phyloP scores from a whole-genome alignment of 106 monocot species.

The Hemerocallis citrina region DNA sequence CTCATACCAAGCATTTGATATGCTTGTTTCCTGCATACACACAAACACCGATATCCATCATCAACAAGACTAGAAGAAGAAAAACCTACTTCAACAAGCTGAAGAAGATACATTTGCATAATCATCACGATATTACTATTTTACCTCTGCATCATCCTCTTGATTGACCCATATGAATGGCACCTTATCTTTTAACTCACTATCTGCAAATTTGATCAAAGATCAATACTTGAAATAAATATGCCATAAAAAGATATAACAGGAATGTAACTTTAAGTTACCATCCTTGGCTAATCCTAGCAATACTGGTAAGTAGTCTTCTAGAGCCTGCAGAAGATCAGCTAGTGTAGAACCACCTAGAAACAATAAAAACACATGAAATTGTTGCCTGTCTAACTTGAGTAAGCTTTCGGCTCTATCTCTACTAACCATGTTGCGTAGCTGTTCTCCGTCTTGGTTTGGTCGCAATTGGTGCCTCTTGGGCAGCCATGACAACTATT shows the following conservation, averaged over 20 bases:
- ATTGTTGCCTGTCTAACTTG: background rate
- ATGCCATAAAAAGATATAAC: background rate
- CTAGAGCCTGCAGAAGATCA: slow-evolving; percentile 51
- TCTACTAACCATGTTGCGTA: slow-evolving; percentile 49
- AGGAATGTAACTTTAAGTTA: slow-evolving; percentile 7
- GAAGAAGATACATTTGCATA: background rate
- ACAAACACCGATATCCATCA: background rate
- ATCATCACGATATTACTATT: background rate
- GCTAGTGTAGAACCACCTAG: slow-evolving; percentile 34
- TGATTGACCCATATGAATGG: slow-evolving; percentile 69
- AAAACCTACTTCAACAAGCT: slow-evolving; percentile 2
- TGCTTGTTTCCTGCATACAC: slow-evolving; percentile 34
- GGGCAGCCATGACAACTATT: slow-evolving; percentile 53
- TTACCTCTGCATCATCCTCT: slow-evolving; percentile 56
- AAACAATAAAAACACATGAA: background rate
- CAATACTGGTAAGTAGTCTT: slow-evolving; percentile 46
- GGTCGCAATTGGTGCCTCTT: slow-evolving; percentile 34
- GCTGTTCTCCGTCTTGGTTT: slow-evolving; percentile 42
- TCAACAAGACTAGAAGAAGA: background rate
- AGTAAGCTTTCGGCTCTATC: background rate
- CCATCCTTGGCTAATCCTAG: slow-evolving; percentile 54
- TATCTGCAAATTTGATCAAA: slow-evolving; percentile 24
- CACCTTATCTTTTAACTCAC: slow-evolving; percentile 35
- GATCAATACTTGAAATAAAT: background rate
- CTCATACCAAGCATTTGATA: slow-evolving; percentile 83